Percentiles rank a stretch among this genome's conserved stretches.
Conservation (phyloP, 1,139 yeast species). For the Tardiomyces depauwii region DNA sequence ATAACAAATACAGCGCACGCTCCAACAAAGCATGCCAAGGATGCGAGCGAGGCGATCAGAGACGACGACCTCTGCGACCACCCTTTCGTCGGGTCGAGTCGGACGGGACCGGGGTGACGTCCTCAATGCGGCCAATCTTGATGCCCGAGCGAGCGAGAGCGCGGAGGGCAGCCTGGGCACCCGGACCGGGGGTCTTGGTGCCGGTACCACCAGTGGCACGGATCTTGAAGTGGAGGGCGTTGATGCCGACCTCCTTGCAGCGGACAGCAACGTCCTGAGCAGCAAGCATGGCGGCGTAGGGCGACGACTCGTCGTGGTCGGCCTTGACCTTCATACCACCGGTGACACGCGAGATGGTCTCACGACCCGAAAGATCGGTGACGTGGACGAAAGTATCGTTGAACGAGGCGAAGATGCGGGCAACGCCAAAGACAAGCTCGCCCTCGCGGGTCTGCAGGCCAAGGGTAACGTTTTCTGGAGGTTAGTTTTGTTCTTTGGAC, state of each 20-base stretch:
- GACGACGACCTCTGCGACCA: slow-evolving; percentile 99
- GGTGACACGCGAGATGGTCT: slow-evolving; percentile 99
- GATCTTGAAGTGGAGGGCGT: slow-evolving; percentile 98
- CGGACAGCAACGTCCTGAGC: slow-evolving; percentile 99
- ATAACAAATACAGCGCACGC: neutral
- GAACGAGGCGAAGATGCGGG: slow-evolving; percentile 98
- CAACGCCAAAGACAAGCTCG: slow-evolving; percentile 99
- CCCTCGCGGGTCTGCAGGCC: slow-evolving; percentile 88
- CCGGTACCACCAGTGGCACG: slow-evolving; percentile 99
- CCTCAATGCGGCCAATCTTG: slow-evolving; percentile 99
- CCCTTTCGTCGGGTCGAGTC: slow-evolving; percentile 99
- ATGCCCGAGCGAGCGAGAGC: slow-evolving; percentile 99
- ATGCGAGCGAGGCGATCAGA: slow-evolving; percentile 37
- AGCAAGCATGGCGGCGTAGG: slow-evolving; percentile 99
- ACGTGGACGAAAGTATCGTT: slow-evolving; percentile 99
- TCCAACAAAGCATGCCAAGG: slow-evolving; percentile 4
- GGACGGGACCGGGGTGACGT: slow-evolving; percentile 99
- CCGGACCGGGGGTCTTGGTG: slow-evolving; percentile 99
- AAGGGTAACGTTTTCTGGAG: slow-evolving; percentile 48
- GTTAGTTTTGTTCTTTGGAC: neutral
- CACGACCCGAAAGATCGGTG: slow-evolving; percentile 99
- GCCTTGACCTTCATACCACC: slow-evolving; percentile 99
- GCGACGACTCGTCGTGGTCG: slow-evolving; percentile 99
- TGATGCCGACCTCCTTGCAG: slow-evolving; percentile 99
- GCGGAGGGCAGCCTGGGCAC: slow-evolving; percentile 99